Evolutionary conservation across 2,329 filamentous ascomycete genomes (phyloP), one percentile per base, ranked within the genome.

Genomic region (Penicillium fuscoglaucum): DNA sequence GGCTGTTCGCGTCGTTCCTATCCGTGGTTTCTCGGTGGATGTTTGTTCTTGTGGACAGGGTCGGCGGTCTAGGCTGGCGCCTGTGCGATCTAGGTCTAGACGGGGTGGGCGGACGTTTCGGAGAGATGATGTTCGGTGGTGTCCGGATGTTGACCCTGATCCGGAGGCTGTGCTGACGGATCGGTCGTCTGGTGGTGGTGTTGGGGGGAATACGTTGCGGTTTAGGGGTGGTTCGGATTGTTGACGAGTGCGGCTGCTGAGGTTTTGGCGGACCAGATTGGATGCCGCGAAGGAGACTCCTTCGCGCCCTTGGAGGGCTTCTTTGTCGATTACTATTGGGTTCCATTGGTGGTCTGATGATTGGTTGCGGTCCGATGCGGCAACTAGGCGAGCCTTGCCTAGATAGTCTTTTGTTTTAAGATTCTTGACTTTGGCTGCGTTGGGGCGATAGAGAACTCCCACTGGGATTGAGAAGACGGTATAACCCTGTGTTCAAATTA

Each of bases 401-500:
- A 99, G 86, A 70, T 99, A 99, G 72, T 99, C 93, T 74, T 98
- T 98, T 24, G 92, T 91, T 81, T 97, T 96, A 69, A 99, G 81
- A 71, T 99, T 99, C 78, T 96, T 96, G 66, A 99, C 95, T 77
- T 99, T 99, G 63, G 95, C 93, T 70, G 96, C 93, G 72, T 97
- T 98, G 24, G 95, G 95, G 58, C 95, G 84, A 77, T 98, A 99
- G 17, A 99, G 85, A 33, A 97, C 90, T 26, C 95, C 95, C 13
- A 98, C 93, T 0, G 95, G 95, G 53, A 98, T 98, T 0, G 93
- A 98, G 78, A 99, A 99, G 43, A 99, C 95, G 0, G 95, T 98
- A 72, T 99, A 99, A 47, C 93, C 95, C 90, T 96, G 61, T 40
- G 41, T 44, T 28, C 17, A 1, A 8, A 7, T 59, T 33, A 58